Percentiles rank a stretch among this genome's conserved stretches.
Evolutionary conservation across 2,329 filamentous ascomycete genomes (phyloP).

Genomic region (Escovopsis sp.): DNA sequence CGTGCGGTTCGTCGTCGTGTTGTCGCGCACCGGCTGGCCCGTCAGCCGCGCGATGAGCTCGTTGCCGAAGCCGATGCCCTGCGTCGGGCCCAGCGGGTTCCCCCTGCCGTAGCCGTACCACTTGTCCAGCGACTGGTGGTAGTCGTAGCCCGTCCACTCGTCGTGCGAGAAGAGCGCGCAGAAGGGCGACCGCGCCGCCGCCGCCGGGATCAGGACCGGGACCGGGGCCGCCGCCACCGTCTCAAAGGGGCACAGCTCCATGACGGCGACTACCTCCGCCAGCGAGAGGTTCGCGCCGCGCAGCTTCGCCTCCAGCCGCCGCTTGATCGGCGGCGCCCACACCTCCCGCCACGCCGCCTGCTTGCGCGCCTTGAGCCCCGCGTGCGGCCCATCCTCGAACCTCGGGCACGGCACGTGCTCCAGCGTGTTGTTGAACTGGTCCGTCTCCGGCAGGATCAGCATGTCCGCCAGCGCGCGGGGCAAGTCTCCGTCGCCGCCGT

Average conservation of each 20-base stretch:
- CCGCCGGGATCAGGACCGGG: too few relatives aligned
- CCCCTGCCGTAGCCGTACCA: conserved; percentile 72
- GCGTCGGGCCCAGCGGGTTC: conserved; percentile 64
- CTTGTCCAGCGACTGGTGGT: conserved; percentile 65
- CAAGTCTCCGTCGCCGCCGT: conserved; percentile 6
- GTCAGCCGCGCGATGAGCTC: conserved; percentile 77
- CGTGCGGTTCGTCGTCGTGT: conserved; percentile 64
- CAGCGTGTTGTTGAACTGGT: conserved; percentile 64
- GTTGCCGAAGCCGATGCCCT: conserved; percentile 78
- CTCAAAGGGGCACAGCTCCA: conserved; percentile 81
- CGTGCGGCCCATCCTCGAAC: conserved; percentile 48
- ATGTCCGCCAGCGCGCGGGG: conserved; percentile 39
- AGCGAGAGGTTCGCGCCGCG: conserved; percentile 50
- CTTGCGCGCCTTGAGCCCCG: conserved; percentile 31
- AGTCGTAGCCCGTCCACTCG: conserved; percentile 71
- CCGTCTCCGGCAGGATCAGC: conserved; percentile 54
- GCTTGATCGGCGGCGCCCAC: conserved; percentile 54
- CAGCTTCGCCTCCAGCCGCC: conserved; percentile 54
- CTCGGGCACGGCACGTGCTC: conserved; percentile 55
- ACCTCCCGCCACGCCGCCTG: conserved; percentile 43
- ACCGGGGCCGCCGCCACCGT: conserved; percentile 42
- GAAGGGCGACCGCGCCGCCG: conserved; percentile 44
- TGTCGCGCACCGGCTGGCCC: conserved; percentile 49
- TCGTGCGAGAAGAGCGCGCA: conserved; percentile 57
- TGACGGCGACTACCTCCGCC: conserved; percentile 52